phyloP scores from a whole-genome alignment of 177 flowering plant genomes.

The Tripterygium wilfordii region DNA sequence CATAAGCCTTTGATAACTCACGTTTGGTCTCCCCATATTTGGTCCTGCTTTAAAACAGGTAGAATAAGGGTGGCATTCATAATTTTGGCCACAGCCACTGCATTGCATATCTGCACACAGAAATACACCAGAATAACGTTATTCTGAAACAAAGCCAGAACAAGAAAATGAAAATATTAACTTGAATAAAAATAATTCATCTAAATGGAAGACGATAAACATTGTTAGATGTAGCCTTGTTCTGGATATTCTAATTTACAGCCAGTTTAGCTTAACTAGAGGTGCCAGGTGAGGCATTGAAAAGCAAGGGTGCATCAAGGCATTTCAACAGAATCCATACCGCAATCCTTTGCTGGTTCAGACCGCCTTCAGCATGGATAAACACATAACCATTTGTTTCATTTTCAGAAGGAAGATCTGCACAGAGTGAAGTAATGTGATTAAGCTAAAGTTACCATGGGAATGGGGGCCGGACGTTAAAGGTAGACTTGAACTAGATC shows the following conservation, averaged over 20 bases:
- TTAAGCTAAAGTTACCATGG: background rate
- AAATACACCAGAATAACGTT: background rate
- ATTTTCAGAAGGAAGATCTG: slow-evolving; percentile 89
- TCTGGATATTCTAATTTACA: too few species aligned
- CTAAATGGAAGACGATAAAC: too few species aligned
- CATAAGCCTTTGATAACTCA: slow-evolving; percentile 30
- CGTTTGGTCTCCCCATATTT: slow-evolving; percentile 99
- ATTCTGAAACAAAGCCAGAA: background rate
- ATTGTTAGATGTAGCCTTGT: too few species aligned
- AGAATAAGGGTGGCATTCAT: slow-evolving; percentile 97
- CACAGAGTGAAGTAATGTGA: slow-evolving; percentile 14
- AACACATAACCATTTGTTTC: slow-evolving; percentile 92
- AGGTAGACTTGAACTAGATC: too few species aligned
- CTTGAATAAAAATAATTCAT: too few species aligned
- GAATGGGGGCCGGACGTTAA: too few species aligned
- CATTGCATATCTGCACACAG: slow-evolving; percentile 86
- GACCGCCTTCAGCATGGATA: slow-evolving; percentile 98
- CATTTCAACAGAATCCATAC: slow-evolving; percentile 51
- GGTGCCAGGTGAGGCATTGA: too few species aligned
- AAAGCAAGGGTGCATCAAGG: too few species aligned
- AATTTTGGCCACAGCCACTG: slow-evolving; percentile 98
- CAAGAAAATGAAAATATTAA: too few species aligned
- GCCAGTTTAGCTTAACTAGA: too few species aligned
- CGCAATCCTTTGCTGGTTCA: slow-evolving; percentile 97
- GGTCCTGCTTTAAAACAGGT: slow-evolving; percentile 97